Evolutionary conservation across 768 basidiomycete species (phyloP).

Genomic region (Termitomyces sp.): DNA sequence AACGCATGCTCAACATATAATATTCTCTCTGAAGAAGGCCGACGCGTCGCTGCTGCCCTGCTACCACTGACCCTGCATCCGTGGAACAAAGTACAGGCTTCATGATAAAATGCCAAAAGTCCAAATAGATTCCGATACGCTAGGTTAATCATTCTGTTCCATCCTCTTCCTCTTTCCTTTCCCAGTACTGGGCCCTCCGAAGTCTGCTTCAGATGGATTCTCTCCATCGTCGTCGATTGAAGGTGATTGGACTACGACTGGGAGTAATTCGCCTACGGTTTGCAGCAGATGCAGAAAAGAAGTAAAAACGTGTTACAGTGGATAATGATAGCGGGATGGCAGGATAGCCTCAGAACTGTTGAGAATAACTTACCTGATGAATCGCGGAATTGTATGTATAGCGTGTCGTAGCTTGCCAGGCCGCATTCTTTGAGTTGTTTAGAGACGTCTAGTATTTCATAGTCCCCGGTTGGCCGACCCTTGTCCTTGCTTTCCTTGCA

Average conservation of each 20-base stretch:
- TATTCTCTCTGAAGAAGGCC: conserved; percentile 87
- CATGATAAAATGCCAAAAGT: neutral
- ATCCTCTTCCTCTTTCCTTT: conserved; percentile 77
- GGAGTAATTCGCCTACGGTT: conserved; percentile 52
- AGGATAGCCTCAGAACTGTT: conserved; percentile 7
- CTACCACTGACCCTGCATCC: conserved; percentile 57
- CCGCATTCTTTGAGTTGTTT: conserved; percentile 46
- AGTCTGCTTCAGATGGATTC: conserved; percentile 30
- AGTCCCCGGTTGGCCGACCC: conserved; percentile 49
- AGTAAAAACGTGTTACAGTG: conserved; percentile 19
- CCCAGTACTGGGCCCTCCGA: conserved; percentile 29
- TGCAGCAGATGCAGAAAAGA: conserved; percentile 14
- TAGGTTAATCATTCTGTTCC: conserved; percentile 33
- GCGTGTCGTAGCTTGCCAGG: conserved; percentile 61
- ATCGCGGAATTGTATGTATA: conserved; percentile 70
- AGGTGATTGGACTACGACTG: conserved; percentile 59
- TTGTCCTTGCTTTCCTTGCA: conserved; percentile 53
- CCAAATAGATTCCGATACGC: neutral
- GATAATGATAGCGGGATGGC: conserved; percentile 12
- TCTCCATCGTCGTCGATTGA: conserved; percentile 64
- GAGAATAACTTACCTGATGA: conserved; percentile 48
- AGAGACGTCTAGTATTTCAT: conserved; percentile 48
- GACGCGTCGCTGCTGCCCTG: conserved; percentile 89
- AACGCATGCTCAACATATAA: conserved; percentile 98
- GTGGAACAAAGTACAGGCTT: conserved; percentile 45